Percentiles rank a stretch among this genome's conserved stretches.
Evolutionary conservation across 495 filamentous ascomycete genomes (phyloP).

Genomic region (Trichoderma gamsii): DNA sequence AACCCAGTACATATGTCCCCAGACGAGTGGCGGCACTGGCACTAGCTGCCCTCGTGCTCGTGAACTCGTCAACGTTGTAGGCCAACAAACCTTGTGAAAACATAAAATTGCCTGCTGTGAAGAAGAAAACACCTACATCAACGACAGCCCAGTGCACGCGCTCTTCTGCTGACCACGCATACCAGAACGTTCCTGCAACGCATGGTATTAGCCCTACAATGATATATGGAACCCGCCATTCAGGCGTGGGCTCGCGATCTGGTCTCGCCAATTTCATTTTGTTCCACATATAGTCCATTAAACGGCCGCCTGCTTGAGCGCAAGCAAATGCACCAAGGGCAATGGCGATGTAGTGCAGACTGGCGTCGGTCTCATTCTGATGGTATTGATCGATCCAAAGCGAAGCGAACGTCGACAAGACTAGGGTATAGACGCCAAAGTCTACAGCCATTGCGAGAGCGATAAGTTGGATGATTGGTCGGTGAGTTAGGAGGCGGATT

Average conservation of each 20-base stretch:
- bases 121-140: too few relatives aligned
- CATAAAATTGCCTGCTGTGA: too few relatives aligned
- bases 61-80: too few relatives aligned
- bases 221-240: too few relatives aligned
- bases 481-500: background rate
- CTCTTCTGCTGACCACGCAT: too few relatives aligned
- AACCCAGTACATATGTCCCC: background rate
- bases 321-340: background rate
- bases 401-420: background rate
- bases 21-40: background rate
- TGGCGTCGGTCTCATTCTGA: background rate
- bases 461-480: background rate
- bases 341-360: background rate
- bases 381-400: background rate
- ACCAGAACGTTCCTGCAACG: too few relatives aligned
- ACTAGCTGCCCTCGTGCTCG: too few relatives aligned
- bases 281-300: background rate
- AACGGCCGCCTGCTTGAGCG: background rate
- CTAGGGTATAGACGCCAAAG: background rate
- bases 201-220: too few relatives aligned
- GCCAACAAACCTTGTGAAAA: too few relatives aligned
- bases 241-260: too few relatives aligned
- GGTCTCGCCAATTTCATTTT: too few relatives aligned
- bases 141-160: too few relatives aligned
- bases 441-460: background rate